Percentiles rank a stretch among this genome's conserved stretches.
Conservation (phyloP, 768 basidiomycete species). For the Lactarius hengduanensis region DNA sequence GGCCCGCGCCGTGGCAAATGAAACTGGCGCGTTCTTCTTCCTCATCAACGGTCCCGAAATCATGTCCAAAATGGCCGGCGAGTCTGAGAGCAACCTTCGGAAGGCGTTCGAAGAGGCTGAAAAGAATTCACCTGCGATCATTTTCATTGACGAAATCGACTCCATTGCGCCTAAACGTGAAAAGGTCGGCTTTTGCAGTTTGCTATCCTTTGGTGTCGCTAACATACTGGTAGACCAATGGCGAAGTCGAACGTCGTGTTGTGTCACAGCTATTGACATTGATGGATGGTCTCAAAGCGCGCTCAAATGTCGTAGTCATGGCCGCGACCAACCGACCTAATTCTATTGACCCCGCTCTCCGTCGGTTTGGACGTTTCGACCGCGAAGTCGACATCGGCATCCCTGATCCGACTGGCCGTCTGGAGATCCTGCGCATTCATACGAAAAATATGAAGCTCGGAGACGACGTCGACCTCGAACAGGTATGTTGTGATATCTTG, state of each 20-base stretch:
- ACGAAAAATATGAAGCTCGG: slow-evolving; percentile 99
- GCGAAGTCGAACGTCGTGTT: slow-evolving; percentile 99
- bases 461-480: slow-evolving; percentile 97
- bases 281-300: slow-evolving; percentile 98
- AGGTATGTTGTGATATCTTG: slow-evolving; percentile 45
- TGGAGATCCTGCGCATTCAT: slow-evolving; percentile 98
- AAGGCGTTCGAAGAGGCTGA: slow-evolving; percentile 99
- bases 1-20: slow-evolving; percentile 99
- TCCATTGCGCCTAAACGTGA: slow-evolving; percentile 99
- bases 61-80: slow-evolving; percentile 99
- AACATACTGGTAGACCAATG: slow-evolving; percentile 71
- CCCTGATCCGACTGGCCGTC: slow-evolving; percentile 97
- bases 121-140: slow-evolving; percentile 99
- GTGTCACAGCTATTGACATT: slow-evolving; percentile 97
- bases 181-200: slow-evolving; percentile 56
- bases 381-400: slow-evolving; percentile 99
- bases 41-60: slow-evolving; percentile 99
- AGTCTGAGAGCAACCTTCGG: slow-evolving; percentile 93
- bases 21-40: slow-evolving; percentile 99
- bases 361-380: slow-evolving; percentile 99
- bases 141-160: slow-evolving; percentile 99
- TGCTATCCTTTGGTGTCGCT: slow-evolving; percentile 8
- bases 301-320: slow-evolving; percentile 99
- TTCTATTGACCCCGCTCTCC: slow-evolving; percentile 97
- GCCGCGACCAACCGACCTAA: slow-evolving; percentile 99